Conservation (phyloP, 2,329 filamentous ascomycete genomes). For the Talaromyces pinophilus region DNA sequence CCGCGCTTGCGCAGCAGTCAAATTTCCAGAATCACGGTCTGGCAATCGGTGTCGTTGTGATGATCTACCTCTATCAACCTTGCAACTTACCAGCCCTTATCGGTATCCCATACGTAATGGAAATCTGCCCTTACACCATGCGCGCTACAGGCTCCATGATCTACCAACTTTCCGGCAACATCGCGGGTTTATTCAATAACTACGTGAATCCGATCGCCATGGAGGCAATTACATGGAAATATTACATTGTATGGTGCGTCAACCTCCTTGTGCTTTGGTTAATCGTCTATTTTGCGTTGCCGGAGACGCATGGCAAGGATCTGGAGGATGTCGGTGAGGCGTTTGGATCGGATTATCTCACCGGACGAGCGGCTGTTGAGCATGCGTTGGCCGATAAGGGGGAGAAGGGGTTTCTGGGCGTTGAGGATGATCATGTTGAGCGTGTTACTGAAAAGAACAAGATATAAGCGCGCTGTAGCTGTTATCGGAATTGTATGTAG, state of each 20-base stretch:
- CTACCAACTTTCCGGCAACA: background rate
- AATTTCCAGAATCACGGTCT: background rate
- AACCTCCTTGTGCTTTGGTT: constrained; percentile 8
- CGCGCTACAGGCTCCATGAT: background rate
- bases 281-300: constrained; percentile 39
- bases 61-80: background rate
- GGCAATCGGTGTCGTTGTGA: background rate
- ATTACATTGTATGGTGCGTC: background rate
- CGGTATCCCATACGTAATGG: background rate
- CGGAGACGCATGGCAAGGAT: constrained; percentile 69
- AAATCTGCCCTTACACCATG: background rate
- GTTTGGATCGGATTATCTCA: background rate
- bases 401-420: background rate
- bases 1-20: background rate
- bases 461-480: background rate
- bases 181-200: background rate
- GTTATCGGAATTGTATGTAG: background rate
- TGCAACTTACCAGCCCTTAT: background rate
- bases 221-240: background rate
- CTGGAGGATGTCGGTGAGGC: constrained; percentile 57
- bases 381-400: background rate
- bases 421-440: background rate
- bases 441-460: background rate
- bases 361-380: background rate
- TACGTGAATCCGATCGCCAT: constrained; percentile 3